Evolutionary conservation across 2,329 filamentous ascomycete genomes (phyloP).

Genomic region (Penicillium capsulatum): DNA sequence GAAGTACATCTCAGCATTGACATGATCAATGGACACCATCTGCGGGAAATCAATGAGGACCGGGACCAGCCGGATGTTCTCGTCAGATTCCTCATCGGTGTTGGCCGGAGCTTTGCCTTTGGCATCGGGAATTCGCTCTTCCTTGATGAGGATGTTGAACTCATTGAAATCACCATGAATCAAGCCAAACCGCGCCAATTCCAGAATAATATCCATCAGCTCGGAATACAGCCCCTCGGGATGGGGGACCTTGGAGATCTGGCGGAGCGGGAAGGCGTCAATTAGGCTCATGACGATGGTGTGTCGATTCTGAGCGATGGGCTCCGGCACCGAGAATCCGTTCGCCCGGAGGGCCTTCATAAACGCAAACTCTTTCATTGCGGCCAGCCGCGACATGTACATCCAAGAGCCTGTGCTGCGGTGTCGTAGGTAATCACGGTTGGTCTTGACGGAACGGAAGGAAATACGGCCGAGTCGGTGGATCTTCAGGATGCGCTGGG

Average conservation of each 20-base stretch:
- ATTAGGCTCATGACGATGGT: conserved; percentile 95
- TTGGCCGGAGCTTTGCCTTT: conserved; percentile 36
- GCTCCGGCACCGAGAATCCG: conserved; percentile 84
- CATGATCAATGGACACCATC: conserved; percentile 92
- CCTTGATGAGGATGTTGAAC: conserved; percentile 95
- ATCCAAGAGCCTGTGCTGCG: conserved; percentile 84
- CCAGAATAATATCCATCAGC: conserved; percentile 78
- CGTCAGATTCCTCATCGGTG: conserved; percentile 26
- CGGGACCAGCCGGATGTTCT: conserved; percentile 60
- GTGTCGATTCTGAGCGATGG: conserved; percentile 83
- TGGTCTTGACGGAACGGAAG: conserved; percentile 92
- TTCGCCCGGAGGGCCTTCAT: conserved; percentile 81
- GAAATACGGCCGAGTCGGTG: conserved; percentile 93
- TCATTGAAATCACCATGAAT: conserved; percentile 99
- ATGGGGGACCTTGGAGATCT: conserved; percentile 78
- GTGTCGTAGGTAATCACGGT: conserved; percentile 90
- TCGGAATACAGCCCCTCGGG: conserved; percentile 87
- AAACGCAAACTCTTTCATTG: conserved; percentile 90
- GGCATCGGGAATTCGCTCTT: conserved; percentile 47
- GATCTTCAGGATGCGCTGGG: conserved; percentile 85
- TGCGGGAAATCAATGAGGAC: conserved; percentile 97
- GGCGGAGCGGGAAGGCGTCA: conserved; percentile 85
- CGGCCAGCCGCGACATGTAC: conserved; percentile 91
- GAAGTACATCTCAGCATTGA: conserved; percentile 95
- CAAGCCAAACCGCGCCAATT: conserved; percentile 76